Conservation (phyloP, 305 asterid species). For the Coffea humblotiana region DNA sequence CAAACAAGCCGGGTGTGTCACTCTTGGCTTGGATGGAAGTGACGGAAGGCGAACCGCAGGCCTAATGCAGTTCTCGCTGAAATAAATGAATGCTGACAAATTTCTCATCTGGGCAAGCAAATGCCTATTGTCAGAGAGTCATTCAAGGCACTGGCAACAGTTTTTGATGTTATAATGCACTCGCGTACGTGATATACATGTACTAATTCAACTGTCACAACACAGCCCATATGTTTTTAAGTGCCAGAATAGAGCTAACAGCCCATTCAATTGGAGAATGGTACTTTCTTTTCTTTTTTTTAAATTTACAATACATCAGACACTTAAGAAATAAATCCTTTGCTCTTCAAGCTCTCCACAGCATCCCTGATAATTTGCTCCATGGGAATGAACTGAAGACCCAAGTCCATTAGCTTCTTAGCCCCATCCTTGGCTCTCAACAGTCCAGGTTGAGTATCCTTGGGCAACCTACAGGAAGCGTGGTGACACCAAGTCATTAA, state of each 20-base stretch:
- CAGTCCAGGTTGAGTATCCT: conserved; percentile 75
- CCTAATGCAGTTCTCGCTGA: not conserved
- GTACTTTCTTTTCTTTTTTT: too few species aligned
- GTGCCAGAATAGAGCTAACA: not conserved
- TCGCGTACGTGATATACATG: not conserved
- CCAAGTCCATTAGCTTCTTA: conserved; percentile 71
- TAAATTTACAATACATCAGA: too few species aligned
- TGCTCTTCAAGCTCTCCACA: conserved; percentile 69
- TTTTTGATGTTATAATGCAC: not conserved
- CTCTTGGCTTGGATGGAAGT: not conserved
- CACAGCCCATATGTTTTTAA: too few species aligned
- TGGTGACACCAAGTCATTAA: not conserved
- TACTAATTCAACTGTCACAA: too few species aligned
- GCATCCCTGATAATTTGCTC: conserved; percentile 79
- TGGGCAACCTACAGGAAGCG: conserved; percentile 56
- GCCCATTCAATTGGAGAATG: not conserved
- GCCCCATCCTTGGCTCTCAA: conserved; percentile 62
- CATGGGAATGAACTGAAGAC: conserved; percentile 64
- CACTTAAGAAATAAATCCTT: conserved; percentile 52
- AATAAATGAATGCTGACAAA: not conserved
- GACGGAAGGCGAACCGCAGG: not conserved
- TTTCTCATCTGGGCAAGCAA: not conserved
- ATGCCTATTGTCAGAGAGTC: not conserved
- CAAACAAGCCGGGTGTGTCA: too few species aligned
- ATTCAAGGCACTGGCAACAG: not conserved